phyloP scores from a whole-genome alignment of 1,139 yeast genomes.

The Debaryomyces psychrophilus region DNA sequence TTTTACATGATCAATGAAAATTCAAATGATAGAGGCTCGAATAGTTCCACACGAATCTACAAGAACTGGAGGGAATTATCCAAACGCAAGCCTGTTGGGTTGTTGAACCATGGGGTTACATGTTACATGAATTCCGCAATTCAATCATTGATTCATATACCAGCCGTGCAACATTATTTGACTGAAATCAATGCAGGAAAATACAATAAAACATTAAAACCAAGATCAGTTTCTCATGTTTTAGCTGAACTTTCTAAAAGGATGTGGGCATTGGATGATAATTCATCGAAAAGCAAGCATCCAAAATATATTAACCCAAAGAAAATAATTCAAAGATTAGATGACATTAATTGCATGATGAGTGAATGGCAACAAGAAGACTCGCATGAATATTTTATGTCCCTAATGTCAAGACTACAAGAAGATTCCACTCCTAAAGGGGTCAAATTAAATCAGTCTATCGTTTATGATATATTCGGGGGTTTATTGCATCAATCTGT shows the following conservation, averaged over 20 bases:
- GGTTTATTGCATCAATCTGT: conserved; percentile 85
- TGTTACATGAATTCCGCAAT: conserved; percentile 96
- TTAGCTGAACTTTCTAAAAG: conserved; percentile 71
- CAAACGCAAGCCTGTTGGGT: conserved; percentile 65
- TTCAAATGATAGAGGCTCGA: conserved; percentile 60
- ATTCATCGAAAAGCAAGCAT: conserved; percentile 20
- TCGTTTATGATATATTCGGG: conserved; percentile 91
- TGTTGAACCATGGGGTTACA: conserved; percentile 90
- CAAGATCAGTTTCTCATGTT: conserved; percentile 67
- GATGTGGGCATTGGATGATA: conserved; percentile 60
- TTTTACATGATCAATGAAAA: conserved; percentile 58
- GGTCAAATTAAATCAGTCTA: conserved; percentile 74
- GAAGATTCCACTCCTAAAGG: conserved; percentile 94
- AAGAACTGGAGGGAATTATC: conserved; percentile 62
- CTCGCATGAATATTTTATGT: conserved; percentile 95
- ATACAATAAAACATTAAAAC: conserved; percentile 46
- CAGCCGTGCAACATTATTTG: conserved; percentile 86
- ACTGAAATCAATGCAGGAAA: conserved; percentile 62
- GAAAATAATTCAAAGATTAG: conserved; percentile 68
- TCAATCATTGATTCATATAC: conserved; percentile 86
- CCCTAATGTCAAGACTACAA: conserved; percentile 81
- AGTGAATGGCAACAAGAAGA: conserved; percentile 98
- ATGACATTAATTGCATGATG: conserved; percentile 94
- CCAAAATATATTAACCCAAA: conserved; percentile 68
- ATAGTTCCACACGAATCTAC: conserved; percentile 52